Conservation (phyloP, 495 filamentous ascomycete species). For the Neurospora tetraspora region DNA sequence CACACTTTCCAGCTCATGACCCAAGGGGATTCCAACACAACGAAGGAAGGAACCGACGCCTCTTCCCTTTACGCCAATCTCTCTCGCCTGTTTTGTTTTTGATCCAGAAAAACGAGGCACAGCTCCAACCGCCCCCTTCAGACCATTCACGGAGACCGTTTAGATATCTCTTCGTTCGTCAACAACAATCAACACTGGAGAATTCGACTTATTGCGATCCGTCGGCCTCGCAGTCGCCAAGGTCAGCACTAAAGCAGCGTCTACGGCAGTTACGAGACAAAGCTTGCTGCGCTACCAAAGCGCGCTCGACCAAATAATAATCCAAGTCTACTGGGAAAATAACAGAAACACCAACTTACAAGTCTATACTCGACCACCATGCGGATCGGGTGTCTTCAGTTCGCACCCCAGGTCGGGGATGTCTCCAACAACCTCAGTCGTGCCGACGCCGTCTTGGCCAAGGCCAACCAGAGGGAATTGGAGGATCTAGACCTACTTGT, state of each 20-base stretch:
- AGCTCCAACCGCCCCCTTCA: background rate
- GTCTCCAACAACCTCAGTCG: slow-evolving; percentile 64
- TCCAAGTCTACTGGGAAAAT: background rate
- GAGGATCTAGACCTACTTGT: slow-evolving; percentile 64
- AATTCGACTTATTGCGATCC: background rate
- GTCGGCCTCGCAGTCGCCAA: background rate
- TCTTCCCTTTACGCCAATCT: background rate
- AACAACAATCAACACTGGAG: background rate
- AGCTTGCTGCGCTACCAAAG: background rate
- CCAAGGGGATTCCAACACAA: too few species aligned
- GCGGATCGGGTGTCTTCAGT: slow-evolving; percentile 77
- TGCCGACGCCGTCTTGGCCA: slow-evolving; percentile 60
- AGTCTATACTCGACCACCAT: slow-evolving; percentile 33
- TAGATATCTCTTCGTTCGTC: background rate
- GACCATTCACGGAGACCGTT: background rate
- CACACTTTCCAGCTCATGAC: background rate
- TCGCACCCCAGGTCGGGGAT: slow-evolving; percentile 63
- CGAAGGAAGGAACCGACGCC: background rate
- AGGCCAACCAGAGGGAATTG: slow-evolving; percentile 39
- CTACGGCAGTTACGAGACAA: too few species aligned
- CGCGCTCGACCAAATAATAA: background rate
- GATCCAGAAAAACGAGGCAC: background rate
- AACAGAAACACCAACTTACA: slow-evolving; percentile 1
- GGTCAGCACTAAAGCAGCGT: background rate
- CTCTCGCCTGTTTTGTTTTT: background rate